Evolutionary conservation across 2,329 filamentous ascomycete genomes (phyloP), one percentile per base, ranked within the genome.

Genomic region (Talaromyces funiculosus): DNA sequence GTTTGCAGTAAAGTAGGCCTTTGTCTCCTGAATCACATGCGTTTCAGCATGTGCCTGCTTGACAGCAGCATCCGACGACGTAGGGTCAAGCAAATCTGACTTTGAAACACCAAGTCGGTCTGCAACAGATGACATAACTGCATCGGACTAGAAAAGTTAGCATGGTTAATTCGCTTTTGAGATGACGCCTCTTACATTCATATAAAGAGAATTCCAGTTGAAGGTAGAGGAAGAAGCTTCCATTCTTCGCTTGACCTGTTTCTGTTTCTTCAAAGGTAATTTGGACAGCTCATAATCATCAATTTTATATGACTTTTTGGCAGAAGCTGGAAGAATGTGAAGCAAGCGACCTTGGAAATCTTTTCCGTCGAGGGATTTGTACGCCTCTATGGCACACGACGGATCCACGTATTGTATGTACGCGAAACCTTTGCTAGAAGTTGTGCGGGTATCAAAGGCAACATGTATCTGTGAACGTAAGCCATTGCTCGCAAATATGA

Each of bases 151-250:
- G 12, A 38, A 53, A 24, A 37, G 61, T 73, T 67, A 72, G 68
- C 20, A 38, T 2, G 31, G 3, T 10, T 47, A 33, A 29, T 22
- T 31, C 20, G n/a, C 18, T 8, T 1, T n/a, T n/a, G n/a, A n/a
- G 22, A 24, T 16, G 9, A 4, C 22, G 51, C 20, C 10, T 72
- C 72, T 73, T 77, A 91, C 89, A 75, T 89, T 97, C 90, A 99
- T 95, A 75, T 94, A 99, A n/a, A 99, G 81, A n/a, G 92, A 93
- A 79, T 99, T 99, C 94, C 94, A 99, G 73, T 93, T 96, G 78
- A 97, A 97, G 1, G 84, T 86, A 53, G 84, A 86, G 31, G 87
- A 88, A 8, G 89, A 83, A 22, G 92, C 90, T 68, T 93, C 88
- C 54, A 87, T 83, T 76, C 90, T 95, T 69, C 89, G 90, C 72